Evolutionary conservation across 306 rosid species (phyloP).

Genomic region (Abrus pulchellus): DNA sequence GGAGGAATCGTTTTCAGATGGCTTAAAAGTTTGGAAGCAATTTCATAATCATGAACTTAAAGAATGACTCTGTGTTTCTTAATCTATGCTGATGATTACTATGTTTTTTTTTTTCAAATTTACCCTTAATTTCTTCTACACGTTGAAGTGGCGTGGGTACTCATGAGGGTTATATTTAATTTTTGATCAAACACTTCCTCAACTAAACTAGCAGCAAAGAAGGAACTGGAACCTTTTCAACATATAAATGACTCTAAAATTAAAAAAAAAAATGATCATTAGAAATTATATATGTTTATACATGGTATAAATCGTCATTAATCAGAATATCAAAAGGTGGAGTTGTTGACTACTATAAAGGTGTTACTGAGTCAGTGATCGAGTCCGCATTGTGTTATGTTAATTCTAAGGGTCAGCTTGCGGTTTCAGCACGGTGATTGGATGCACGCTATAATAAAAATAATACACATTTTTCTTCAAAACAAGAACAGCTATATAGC

Average conservation of each 20-base stretch:
- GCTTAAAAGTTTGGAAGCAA: slow-evolving; percentile 44
- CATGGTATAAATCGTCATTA: not conserved
- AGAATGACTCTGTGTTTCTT: slow-evolving; percentile 8
- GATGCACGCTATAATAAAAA: slow-evolving; percentile 3
- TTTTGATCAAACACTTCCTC: not conserved
- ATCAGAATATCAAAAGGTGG: slow-evolving; percentile 21
- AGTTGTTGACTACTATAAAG: slow-evolving; percentile 30
- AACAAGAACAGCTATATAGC: slow-evolving; percentile 45
- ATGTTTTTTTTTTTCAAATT: not conserved
- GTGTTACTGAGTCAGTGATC: slow-evolving; percentile 23
- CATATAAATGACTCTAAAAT: not conserved
- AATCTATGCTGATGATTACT: not conserved
- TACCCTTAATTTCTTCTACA: slow-evolving; percentile 2
- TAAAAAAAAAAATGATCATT: not conserved
- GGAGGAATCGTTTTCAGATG: slow-evolving; percentile 42
- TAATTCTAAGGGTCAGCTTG: slow-evolving; percentile 41
- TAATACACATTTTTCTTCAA: slow-evolving; percentile 43
- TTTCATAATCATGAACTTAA: slow-evolving; percentile 39
- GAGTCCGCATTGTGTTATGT: slow-evolving; percentile 40
- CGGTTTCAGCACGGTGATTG: slow-evolving; percentile 56
- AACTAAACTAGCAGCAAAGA: slow-evolving; percentile 1
- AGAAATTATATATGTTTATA: slow-evolving; percentile 8
- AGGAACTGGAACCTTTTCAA: slow-evolving; percentile 1
- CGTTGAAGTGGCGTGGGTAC: not conserved
- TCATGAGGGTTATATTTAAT: not conserved